Conservation (phyloP, 202 grass and related monocot genomes). For the Schoenoplectus tabernaemontani region DNA sequence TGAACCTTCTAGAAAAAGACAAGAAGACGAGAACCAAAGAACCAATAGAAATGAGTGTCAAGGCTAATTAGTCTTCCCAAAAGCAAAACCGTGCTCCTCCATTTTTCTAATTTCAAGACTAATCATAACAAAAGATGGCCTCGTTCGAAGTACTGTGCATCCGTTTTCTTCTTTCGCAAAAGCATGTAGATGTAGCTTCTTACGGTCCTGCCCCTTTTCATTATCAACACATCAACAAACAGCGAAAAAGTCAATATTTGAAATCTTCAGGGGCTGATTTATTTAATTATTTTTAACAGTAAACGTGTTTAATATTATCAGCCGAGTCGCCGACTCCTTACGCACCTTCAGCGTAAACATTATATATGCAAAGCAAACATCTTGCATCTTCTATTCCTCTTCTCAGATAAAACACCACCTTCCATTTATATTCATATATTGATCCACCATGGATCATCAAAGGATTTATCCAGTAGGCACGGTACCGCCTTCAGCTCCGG, state of each 20-base stretch:
- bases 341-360: background rate
- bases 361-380: background rate
- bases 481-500: conserved; percentile 32
- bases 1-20: too few relatives aligned
- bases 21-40: too few relatives aligned
- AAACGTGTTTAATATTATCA: background rate
- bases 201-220: too few relatives aligned
- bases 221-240: background rate
- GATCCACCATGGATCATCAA: conserved; percentile 41
- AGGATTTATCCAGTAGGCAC: conserved; percentile 54
- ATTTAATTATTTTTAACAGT: background rate
- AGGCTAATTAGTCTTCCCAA: background rate
- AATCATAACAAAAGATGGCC: background rate
- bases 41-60: too few relatives aligned
- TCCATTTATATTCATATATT: background rate
- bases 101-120: background rate
- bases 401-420: background rate
- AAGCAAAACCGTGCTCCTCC: too few relatives aligned
- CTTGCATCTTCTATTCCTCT: background rate
- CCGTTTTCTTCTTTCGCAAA: background rate
- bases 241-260: conserved; percentile 5
- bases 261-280: background rate
- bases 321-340: background rate
- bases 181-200: background rate
- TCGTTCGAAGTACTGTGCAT: too few relatives aligned